These are phyloP conservation scores for Backusella liffmaniae DNA, from an alignment of 192 early-diverging fungal genomes.

Conservation along the genomic window DNA sequence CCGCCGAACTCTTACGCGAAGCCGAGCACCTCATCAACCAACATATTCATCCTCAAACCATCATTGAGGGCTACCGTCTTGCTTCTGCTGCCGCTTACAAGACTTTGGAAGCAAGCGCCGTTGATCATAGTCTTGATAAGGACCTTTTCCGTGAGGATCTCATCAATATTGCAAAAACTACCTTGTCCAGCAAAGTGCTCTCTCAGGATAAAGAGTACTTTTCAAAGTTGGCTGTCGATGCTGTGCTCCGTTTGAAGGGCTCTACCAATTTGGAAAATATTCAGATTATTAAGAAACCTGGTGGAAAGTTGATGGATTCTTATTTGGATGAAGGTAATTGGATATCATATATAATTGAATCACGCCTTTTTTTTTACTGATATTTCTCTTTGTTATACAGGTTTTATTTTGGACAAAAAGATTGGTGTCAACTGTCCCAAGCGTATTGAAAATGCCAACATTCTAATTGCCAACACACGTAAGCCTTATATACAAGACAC, in stretches of 20 bases:
- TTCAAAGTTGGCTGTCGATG: conserved; percentile 93
- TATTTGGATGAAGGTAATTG: conserved; percentile 85
- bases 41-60: conserved; percentile 97
- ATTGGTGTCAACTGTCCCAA: conserved; percentile 99
- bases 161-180: conserved; percentile 97
- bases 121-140: conserved; percentile 74
- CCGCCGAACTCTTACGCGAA: conserved; percentile 92
- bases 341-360: too few species aligned
- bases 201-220: conserved; percentile 97
- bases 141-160: conserved; percentile 84
- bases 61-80: conserved; percentile 93
- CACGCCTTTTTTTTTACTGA: not conserved
- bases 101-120: conserved; percentile 76
- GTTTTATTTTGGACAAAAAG: conserved; percentile 98
- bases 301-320: conserved; percentile 92
- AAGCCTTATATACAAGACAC: conserved; percentile 21
- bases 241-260: conserved; percentile 89
- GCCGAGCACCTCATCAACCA: conserved; percentile 90
- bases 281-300: conserved; percentile 99
- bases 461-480: conserved; percentile 98
- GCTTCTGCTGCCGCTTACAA: conserved; percentile 81
- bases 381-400: conserved; percentile 21
- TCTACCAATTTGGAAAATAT: conserved; percentile 95
- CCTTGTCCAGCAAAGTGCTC: conserved; percentile 94
- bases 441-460: conserved; percentile 91